A percentile compares a stretch with the other conserved stretches of the same genome.
These are phyloP conservation scores for Neurospora terricola DNA, from an alignment of 495 filamentous ascomycete genomes.

Conservation along the genomic window DNA sequence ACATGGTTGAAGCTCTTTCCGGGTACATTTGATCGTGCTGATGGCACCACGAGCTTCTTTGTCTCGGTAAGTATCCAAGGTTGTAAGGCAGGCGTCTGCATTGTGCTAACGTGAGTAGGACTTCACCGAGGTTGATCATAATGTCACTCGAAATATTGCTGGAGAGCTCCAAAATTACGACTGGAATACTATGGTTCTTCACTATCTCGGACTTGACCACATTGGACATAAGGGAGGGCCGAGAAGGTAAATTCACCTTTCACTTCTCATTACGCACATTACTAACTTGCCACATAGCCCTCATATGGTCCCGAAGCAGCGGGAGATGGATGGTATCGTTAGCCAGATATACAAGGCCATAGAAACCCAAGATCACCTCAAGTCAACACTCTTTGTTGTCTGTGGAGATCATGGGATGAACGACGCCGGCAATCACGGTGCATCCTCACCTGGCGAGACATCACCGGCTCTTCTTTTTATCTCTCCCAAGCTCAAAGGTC, in stretches of 20 bases:
- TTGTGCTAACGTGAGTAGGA: constrained; percentile 49
- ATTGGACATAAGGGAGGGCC: constrained; percentile 96
- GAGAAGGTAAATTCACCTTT: constrained; percentile 44
- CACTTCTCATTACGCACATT: too few species aligned
- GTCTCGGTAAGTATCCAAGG: constrained; percentile 66
- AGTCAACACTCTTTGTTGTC: constrained; percentile 72
- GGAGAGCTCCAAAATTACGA: constrained; percentile 64
- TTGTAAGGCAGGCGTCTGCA: neutral
- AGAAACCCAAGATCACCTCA: constrained; percentile 53
- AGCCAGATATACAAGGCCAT: constrained; percentile 66
- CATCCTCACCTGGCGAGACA: constrained; percentile 85
- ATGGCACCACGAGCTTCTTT: constrained; percentile 96
- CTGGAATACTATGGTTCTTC: constrained; percentile 89
- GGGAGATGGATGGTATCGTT: constrained; percentile 87
- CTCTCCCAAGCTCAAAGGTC: constrained; percentile 66
- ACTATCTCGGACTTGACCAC: constrained; percentile 94
- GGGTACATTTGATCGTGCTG: constrained; percentile 67
- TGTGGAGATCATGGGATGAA: constrained; percentile 99
- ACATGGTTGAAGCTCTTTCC: constrained; percentile 98
- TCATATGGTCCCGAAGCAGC: constrained; percentile 87
- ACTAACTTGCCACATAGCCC: constrained; percentile 40
- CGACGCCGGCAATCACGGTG: constrained; percentile 94
- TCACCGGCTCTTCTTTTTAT: constrained; percentile 87
- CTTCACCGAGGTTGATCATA: constrained; percentile 94
- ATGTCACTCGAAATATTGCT: constrained; percentile 86